A percentile compares a stretch with the other conserved stretches of the same genome.
Conservation (phyloP, 306 rosid species). For the Chamaecrista fasciculata region DNA sequence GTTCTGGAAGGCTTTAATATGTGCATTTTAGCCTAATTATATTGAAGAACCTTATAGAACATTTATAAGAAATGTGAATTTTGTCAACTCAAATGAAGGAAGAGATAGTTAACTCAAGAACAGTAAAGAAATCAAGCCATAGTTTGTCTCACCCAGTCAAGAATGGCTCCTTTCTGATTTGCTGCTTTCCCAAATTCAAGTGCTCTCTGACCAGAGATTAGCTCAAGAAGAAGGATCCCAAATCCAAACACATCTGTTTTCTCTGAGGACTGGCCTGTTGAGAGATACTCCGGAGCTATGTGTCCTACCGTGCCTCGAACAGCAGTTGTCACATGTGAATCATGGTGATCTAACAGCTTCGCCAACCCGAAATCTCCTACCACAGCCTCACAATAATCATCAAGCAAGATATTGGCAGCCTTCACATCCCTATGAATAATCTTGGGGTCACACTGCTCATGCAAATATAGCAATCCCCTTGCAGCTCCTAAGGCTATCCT, state of each 20-base stretch:
- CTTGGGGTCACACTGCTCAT: slow-evolving; percentile 98
- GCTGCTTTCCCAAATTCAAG: slow-evolving; percentile 89
- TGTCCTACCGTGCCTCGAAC: slow-evolving; percentile 98
- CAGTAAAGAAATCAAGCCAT: background rate
- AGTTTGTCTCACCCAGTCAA: slow-evolving; percentile 79
- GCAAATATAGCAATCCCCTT: slow-evolving; percentile 82
- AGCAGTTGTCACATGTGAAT: slow-evolving; percentile 94
- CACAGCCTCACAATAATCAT: slow-evolving; percentile 82
- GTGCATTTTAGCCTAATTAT: too few relatives aligned
- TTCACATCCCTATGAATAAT: slow-evolving; percentile 95
- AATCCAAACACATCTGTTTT: slow-evolving; percentile 97
- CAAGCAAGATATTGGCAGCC: slow-evolving; percentile 94
- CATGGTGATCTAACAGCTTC: slow-evolving; percentile 87
- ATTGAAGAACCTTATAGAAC: too few relatives aligned
- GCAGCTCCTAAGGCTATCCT: slow-evolving; percentile 90
- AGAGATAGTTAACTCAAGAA: background rate
- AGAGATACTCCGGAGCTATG: slow-evolving; percentile 96
- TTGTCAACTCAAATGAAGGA: background rate
- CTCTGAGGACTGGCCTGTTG: slow-evolving; percentile 98
- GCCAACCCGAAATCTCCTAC: slow-evolving; percentile 98
- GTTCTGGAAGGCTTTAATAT: too few relatives aligned
- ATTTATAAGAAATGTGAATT: too few relatives aligned
- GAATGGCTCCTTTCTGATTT: slow-evolving; percentile 93
- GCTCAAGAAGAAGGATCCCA: slow-evolving; percentile 89
- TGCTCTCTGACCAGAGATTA: slow-evolving; percentile 92